Base-by-base conservation (phyloP, 2,329 filamentous ascomycete genomes). In the Xylariaceae sp. region DNA sequence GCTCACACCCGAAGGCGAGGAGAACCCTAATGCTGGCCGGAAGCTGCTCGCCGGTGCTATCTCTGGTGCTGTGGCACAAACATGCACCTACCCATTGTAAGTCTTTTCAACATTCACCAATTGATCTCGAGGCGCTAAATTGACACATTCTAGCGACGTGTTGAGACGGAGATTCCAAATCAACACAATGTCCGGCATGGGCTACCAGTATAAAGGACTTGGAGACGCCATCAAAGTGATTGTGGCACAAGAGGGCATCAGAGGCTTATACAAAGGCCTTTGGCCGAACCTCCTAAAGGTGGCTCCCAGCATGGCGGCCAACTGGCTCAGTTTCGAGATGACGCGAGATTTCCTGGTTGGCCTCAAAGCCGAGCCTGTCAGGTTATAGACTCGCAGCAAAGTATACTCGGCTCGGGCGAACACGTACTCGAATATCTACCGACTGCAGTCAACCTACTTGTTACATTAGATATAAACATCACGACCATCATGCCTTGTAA, bases 151-250 rank as follows among this genome's bases (percentile, higher is more conserved):
- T 53, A 94, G 89, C 66, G 91, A 96, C 66, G 92, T 99, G 2
- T 77, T 99, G 47, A 88, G 94, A 31, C 85, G 94, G 52, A 83
- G 94, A 44, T 99, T 99, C 68, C 94, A 99, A 67, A 94, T 99
- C 73, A 99, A 99, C 71, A 96, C 94, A 47, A 99, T 99, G 94
- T 90, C 88, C 42, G 94, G 94, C 45, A 92, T 99, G 85, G 94
- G 94, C 44, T 97, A 96, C 71, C 83, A 92, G 67, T 99, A 99
- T 74, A 90, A 88, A 63, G 87, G 85, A 6, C 86, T 99, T 39
- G 77, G 82, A 54, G 90, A 96, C 65, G 94, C 94, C 3, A 75
- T 99, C 55, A 81, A 75, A 45, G 82, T 88, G 44, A 99, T 99
- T 61, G 69, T 96, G 47, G 71, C 80, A 42, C 84, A 95, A 61